Conservation (phyloP, 2,329 filamentous ascomycete species). For the Apiospora koreana region DNA sequence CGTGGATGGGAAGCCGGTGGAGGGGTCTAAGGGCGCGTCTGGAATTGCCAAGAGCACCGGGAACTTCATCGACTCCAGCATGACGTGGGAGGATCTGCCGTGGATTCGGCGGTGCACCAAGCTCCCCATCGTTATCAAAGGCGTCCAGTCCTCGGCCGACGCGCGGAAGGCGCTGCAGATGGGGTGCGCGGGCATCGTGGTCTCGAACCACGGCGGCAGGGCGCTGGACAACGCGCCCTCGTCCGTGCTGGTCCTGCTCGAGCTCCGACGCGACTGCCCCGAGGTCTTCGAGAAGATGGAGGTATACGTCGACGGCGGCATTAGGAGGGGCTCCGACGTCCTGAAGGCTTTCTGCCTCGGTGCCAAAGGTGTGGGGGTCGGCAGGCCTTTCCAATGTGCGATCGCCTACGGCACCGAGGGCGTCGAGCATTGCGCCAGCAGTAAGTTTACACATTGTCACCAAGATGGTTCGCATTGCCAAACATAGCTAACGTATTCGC, state of each 20-base stretch:
- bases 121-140: conserved; percentile 65
- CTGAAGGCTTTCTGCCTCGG: conserved; percentile 68
- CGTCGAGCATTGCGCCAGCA: conserved; percentile 52
- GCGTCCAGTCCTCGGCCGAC: conserved; percentile 68
- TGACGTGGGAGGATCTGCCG: conserved; percentile 64
- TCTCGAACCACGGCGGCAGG: conserved; percentile 71
- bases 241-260: conserved; percentile 59
- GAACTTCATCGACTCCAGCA: conserved; percentile 55
- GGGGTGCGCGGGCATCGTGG: conserved; percentile 67
- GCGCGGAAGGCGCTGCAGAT: conserved; percentile 59
- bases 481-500: not conserved
- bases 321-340: conserved; percentile 66
- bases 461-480: not conserved
- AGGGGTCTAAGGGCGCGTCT: conserved; percentile 55
- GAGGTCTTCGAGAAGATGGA: conserved; percentile 61
- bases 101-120: conserved; percentile 63
- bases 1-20: conserved; percentile 47
- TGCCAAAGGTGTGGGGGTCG: conserved; percentile 64
- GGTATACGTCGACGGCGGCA: conserved; percentile 65
- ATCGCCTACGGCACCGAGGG: conserved; percentile 63
- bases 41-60: conserved; percentile 58
- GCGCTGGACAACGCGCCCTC: conserved; percentile 52
- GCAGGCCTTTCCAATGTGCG: conserved; percentile 60
- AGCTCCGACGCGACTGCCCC: conserved; percentile 63
- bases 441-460: conserved; percentile 37